phyloP scores from a whole-genome alignment of 108 stramenopile species.

The Poteriospumella lacustris region DNA sequence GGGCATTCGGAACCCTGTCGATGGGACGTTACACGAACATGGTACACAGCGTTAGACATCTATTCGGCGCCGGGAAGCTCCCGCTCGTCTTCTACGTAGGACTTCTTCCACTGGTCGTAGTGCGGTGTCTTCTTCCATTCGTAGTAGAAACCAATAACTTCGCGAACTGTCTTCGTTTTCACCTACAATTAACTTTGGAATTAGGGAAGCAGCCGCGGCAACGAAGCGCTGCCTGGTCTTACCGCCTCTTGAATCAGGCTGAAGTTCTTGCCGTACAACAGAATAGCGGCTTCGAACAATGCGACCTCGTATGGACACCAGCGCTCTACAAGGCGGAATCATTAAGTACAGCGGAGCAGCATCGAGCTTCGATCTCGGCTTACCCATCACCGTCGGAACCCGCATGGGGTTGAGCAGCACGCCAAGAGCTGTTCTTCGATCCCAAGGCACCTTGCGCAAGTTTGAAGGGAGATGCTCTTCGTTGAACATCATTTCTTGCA shows the following conservation, averaged over 20 bases:
- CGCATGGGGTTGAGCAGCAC: slow-evolving; percentile 2
- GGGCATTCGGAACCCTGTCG: too few relatives aligned
- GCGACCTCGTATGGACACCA: slow-evolving; percentile 80
- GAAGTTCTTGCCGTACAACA: slow-evolving; percentile 73
- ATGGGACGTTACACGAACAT: too few relatives aligned
- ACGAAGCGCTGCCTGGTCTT: neutral
- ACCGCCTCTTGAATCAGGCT: slow-evolving; percentile 60
- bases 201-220: neutral
- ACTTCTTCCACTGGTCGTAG: slow-evolving; percentile 57
- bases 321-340: slow-evolving; percentile 61
- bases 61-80: too few relatives aligned
- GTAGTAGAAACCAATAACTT: slow-evolving; percentile 92
- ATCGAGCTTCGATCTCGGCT: neutral
- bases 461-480: neutral
- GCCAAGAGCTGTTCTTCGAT: slow-evolving; percentile 6
- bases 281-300: slow-evolving; percentile 71
- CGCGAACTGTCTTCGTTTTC: slow-evolving; percentile 70
- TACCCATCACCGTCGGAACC: slow-evolving; percentile 1
- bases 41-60: too few relatives aligned
- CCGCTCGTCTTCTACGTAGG: slow-evolving; percentile 23
- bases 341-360: neutral
- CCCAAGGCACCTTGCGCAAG: neutral
- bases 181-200: neutral
- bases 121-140: slow-evolving; percentile 91
- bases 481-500: too few relatives aligned